Conservation (phyloP, 108 stramenopile genomes). For the Cyclotella sp. region DNA sequence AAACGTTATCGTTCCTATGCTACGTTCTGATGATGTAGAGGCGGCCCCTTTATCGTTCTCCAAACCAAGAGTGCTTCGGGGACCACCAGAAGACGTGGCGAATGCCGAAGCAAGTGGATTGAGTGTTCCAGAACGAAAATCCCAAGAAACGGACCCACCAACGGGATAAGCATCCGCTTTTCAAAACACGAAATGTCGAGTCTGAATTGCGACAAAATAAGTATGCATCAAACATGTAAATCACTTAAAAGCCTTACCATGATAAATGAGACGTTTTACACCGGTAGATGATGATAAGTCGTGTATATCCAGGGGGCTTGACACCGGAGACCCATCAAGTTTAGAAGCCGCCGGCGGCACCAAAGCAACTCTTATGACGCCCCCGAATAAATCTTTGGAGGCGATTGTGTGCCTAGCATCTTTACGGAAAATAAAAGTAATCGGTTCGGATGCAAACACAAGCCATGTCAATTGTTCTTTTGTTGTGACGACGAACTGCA, state of each 20-base stretch:
- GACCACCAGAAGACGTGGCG: slow-evolving; percentile 4
- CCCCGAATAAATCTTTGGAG: slow-evolving; percentile 55
- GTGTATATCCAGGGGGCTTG: slow-evolving; percentile 26
- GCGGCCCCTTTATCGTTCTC: not conserved
- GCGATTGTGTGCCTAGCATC: slow-evolving; percentile 48
- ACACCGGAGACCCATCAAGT: not conserved
- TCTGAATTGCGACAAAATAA: too few species aligned
- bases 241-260: slow-evolving; percentile 31
- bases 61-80: slow-evolving; percentile 6
- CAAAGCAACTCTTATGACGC: slow-evolving; percentile 77
- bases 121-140: slow-evolving; percentile 53
- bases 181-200: not conserved
- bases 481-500: slow-evolving; percentile 77
- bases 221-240: too few species aligned
- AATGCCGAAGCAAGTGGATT: slow-evolving; percentile 25
- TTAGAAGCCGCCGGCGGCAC: slow-evolving; percentile 52
- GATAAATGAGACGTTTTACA: slow-evolving; percentile 78
- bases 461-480: slow-evolving; percentile 75
- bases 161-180: slow-evolving; percentile 72
- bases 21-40: slow-evolving; percentile 31
- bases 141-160: slow-evolving; percentile 67
- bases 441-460: slow-evolving; percentile 82
- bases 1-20: slow-evolving; percentile 69
- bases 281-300: slow-evolving; percentile 63
- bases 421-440: slow-evolving; percentile 63